Evolutionary conservation across 345 rosid species (phyloP).

Genomic region (Bruguiera sexangula): DNA sequence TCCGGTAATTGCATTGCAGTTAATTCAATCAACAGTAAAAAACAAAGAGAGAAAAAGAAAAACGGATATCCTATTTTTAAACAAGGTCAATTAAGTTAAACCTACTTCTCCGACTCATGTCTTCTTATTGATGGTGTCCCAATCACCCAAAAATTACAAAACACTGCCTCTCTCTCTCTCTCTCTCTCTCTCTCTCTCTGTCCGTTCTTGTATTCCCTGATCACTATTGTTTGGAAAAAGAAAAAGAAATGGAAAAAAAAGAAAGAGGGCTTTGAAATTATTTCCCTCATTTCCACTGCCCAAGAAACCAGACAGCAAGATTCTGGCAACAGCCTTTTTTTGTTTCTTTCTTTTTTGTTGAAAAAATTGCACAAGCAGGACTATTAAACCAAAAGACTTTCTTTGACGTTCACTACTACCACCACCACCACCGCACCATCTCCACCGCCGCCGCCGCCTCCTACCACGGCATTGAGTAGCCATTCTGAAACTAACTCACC

Average conservation of each 20-base stretch:
- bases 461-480: neutral
- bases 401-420: neutral
- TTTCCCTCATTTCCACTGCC: conserved; percentile 3
- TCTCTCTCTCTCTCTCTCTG: neutral
- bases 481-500: no score
- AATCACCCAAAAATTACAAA: neutral
- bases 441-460: neutral
- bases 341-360: neutral
- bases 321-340: neutral
- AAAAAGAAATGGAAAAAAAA: neutral
- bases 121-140: conserved; percentile 14
- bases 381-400: neutral
- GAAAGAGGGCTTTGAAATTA: conserved; percentile 13
- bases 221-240: neutral
- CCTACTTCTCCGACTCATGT: neutral
- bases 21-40: no score
- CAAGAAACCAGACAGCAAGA: conserved; percentile 47
- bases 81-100: neutral
- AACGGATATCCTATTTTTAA: neutral
- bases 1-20: no score
- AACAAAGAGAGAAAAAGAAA: no score
- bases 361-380: neutral
- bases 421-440: conserved; percentile 3
- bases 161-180: neutral
- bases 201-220: conserved; percentile 10